Evolutionary conservation across 306 rosid species (phyloP).

Genomic region (Lotus japonicus): DNA sequence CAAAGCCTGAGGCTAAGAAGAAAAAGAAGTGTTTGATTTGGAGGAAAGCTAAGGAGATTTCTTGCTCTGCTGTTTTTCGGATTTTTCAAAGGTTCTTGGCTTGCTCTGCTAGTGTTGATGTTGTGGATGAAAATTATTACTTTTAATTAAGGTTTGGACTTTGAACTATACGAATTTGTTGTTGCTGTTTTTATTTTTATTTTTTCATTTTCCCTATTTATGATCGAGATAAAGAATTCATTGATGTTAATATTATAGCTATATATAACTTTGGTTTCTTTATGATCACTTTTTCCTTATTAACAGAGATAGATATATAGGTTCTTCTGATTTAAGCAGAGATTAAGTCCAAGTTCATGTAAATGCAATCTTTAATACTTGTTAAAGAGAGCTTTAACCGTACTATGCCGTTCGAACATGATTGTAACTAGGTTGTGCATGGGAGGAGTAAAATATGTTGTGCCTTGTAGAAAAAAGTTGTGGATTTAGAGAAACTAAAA

Average conservation of each 20-base stretch:
- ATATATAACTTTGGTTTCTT: background rate
- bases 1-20: background rate
- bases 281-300: background rate
- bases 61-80: conserved; percentile 51
- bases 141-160: background rate
- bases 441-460: too few relatives aligned
- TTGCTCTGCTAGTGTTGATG: conserved; percentile 69
- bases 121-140: conserved; percentile 28
- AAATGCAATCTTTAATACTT: too few relatives aligned
- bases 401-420: too few relatives aligned
- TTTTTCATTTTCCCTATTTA: background rate
- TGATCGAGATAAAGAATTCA: background rate
- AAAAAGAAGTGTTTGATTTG: conserved; percentile 47
- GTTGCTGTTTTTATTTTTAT: background rate
- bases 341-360: too few relatives aligned
- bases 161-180: background rate
- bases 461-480: too few relatives aligned
- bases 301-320: too few relatives aligned
- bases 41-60: conserved; percentile 57
- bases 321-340: too few relatives aligned
- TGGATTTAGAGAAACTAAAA: too few relatives aligned
- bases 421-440: too few relatives aligned
- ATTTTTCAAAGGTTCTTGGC: conserved; percentile 55
- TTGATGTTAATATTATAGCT: background rate
- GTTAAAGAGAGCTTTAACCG: too few relatives aligned